Conservation (phyloP, 2,329 filamentous ascomycete genomes). For the Xylariales sp. region DNA sequence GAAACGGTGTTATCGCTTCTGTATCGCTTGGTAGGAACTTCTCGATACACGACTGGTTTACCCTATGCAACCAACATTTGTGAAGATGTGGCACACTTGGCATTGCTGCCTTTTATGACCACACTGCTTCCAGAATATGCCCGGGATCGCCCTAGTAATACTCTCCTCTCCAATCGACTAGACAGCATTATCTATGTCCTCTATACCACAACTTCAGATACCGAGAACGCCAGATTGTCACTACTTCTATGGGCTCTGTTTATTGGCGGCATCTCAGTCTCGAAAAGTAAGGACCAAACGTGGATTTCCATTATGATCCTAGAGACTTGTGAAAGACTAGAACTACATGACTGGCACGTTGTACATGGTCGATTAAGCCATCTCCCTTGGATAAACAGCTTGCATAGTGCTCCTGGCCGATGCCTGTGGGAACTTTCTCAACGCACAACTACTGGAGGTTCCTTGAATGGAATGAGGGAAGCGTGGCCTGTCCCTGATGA, state of each 20-base stretch:
- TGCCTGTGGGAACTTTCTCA: background rate
- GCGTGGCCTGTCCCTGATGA: no score
- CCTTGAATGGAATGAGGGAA: no score
- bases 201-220: background rate
- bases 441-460: background rate
- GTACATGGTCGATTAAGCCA: background rate
- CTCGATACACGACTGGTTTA: background rate
- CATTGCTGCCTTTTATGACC: background rate
- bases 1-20: background rate
- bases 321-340: background rate
- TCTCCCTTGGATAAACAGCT: background rate
- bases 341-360: background rate
- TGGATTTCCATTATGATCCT: background rate
- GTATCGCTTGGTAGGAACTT: background rate
- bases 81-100: background rate
- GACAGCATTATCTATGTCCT: background rate
- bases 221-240: background rate
- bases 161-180: background rate
- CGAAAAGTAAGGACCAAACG: background rate
- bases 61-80: background rate
- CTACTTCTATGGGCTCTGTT: background rate
- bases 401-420: background rate
- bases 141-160: background rate
- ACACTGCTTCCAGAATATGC: conserved; percentile 1
- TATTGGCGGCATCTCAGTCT: background rate